These are phyloP conservation scores for Exsudoporus floridanus DNA, from an alignment of 1,284 basidiomycete genomes.

Conservation along the genomic window DNA sequence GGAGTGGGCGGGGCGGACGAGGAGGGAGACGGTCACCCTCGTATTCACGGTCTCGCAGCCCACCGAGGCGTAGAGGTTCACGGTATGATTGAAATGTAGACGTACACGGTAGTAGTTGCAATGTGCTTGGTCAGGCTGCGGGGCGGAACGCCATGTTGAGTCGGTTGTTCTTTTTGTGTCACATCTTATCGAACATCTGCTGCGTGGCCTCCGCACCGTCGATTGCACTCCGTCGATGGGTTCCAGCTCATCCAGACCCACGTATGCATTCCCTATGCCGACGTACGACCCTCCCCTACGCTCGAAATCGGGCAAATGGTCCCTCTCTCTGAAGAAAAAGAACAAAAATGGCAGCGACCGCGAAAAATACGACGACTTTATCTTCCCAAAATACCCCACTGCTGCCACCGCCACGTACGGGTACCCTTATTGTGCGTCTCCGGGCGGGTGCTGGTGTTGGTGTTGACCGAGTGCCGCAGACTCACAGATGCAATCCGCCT, in stretches of 20 bases:
- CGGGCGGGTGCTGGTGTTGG: not conserved
- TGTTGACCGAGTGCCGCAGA: constrained; percentile 17
- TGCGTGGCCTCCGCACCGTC: constrained; percentile 6
- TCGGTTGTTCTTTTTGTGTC: no score
- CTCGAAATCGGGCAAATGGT: constrained; percentile 21
- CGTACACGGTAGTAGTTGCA: not conserved
- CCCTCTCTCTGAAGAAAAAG: constrained; percentile 15
- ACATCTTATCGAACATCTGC: constrained; percentile 4
- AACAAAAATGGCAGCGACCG: constrained; percentile 19
- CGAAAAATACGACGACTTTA: constrained; percentile 19
- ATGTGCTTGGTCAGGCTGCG: no score
- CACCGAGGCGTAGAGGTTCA: constrained; percentile 33
- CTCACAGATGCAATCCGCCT: constrained; percentile 21
- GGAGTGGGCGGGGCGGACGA: constrained; percentile 40
- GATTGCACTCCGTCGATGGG: constrained; percentile 19
- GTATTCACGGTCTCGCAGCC: constrained; percentile 35
- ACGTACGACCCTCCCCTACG: not conserved
- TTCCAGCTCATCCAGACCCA: constrained; percentile 21
- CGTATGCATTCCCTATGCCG: constrained; percentile 25
- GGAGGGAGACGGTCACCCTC: constrained; percentile 41
- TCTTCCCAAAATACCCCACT: constrained; percentile 16
- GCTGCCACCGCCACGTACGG: constrained; percentile 14
- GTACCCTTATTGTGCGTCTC: constrained; percentile 28
- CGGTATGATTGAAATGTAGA: constrained; percentile 33
- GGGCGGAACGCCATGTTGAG: no score